phyloP scores from a whole-genome alignment of 2,329 filamentous ascomycete genomes.

The Fusarium metavorans region DNA sequence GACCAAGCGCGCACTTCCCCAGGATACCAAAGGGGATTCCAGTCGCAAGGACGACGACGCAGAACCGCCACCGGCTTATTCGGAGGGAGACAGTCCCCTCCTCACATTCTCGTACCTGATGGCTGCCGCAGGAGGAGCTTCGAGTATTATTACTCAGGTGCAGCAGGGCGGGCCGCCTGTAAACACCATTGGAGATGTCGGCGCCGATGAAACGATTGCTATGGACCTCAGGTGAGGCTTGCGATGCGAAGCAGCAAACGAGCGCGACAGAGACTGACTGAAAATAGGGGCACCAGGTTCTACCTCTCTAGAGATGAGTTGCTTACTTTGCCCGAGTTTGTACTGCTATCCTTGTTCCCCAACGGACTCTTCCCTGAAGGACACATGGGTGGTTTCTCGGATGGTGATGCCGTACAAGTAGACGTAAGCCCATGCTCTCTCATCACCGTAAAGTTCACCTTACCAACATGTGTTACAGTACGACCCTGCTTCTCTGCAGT shows the following conservation, averaged over 20 bases:
- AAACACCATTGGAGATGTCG: constrained; percentile 88
- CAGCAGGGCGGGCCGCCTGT: constrained; percentile 92
- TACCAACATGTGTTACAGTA: constrained; percentile 71
- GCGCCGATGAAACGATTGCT: constrained; percentile 92
- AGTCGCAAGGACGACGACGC: constrained; percentile 83
- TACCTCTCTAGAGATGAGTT: constrained; percentile 95
- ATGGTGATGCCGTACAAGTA: constrained; percentile 94
- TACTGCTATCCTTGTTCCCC: constrained; percentile 95
- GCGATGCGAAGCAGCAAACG: background rate
- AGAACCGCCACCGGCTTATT: constrained; percentile 96
- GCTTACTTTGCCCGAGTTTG: constrained; percentile 95
- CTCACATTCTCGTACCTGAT: constrained; percentile 95
- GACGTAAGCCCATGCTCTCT: constrained; percentile 76
- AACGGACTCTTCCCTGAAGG: constrained; percentile 98
- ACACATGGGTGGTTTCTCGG: constrained; percentile 92
- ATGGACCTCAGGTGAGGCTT: constrained; percentile 86
- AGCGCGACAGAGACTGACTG: constrained; percentile 40
- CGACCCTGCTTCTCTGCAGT: constrained; percentile 94
- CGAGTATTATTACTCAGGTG: constrained; percentile 99
- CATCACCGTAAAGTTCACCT: constrained; percentile 3
- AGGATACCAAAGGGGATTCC: constrained; percentile 81
- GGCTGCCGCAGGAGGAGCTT: constrained; percentile 95
- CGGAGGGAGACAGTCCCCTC: constrained; percentile 93
- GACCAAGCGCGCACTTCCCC: constrained; percentile 86
- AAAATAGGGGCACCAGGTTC: constrained; percentile 85